A percentile compares a stretch with the other conserved stretches of the same genome.
Conservation (phyloP, 306 rosid genomes). For the Cercis canadensis region DNA sequence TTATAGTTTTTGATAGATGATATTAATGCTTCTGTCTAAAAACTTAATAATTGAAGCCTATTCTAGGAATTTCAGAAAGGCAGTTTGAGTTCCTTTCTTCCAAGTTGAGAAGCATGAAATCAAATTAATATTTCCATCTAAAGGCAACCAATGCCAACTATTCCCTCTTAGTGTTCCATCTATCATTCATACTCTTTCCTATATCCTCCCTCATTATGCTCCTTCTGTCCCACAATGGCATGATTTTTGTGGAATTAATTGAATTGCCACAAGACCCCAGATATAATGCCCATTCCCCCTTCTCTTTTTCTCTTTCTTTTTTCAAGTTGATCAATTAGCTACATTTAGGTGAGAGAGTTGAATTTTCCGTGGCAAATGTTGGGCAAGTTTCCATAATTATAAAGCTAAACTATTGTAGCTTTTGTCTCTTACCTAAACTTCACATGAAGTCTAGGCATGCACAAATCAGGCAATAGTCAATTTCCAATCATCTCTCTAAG, state of each 20-base stretch:
- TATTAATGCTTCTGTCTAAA: conserved; percentile 24
- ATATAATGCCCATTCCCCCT: background rate
- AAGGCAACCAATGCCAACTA: conserved; percentile 31
- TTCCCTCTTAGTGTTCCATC: conserved; percentile 21
- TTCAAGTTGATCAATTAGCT: conserved; percentile 30
- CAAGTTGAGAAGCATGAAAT: conserved; percentile 39
- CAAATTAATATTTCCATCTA: conserved; percentile 19
- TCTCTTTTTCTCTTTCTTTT: background rate
- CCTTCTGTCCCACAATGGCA: conserved; percentile 33
- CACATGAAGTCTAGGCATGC: conserved; percentile 26
- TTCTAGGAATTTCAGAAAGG: conserved; percentile 41
- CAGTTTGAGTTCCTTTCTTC: conserved; percentile 26
- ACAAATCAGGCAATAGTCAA: conserved; percentile 26
- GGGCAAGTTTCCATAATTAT: conserved; percentile 35
- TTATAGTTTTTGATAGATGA: conserved; percentile 17
- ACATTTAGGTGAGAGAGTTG: conserved; percentile 42
- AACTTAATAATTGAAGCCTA: conserved; percentile 39
- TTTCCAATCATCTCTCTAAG: conserved; percentile 15
- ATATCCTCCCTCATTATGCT: conserved; percentile 22
- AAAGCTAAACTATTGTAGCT: conserved; percentile 23
- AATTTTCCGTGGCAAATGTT: conserved; percentile 22
- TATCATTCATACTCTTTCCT: conserved; percentile 20
- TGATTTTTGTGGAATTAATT: conserved; percentile 12
- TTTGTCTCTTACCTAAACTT: conserved; percentile 26
- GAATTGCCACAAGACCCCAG: conserved; percentile 26